phyloP scores from a whole-genome alignment of 768 basidiomycete species.

The Rhizopogon vesiculosus region DNA sequence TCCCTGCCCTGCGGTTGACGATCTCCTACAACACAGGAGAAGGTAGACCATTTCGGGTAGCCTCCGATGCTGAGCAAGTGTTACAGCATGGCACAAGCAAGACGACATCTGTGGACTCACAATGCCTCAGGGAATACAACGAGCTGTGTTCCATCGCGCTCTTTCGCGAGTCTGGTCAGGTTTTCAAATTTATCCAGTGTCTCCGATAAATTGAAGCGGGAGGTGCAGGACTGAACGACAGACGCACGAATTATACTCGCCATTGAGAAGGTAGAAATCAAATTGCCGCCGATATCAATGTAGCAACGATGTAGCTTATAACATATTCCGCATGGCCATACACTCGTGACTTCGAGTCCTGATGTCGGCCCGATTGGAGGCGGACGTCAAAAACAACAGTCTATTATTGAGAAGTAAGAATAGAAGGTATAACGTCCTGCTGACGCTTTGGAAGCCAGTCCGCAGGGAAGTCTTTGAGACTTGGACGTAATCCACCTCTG shows the following conservation, averaged over 20 bases:
- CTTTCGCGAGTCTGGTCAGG: slow-evolving; percentile 39
- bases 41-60: slow-evolving; percentile 53
- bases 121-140: slow-evolving; percentile 58
- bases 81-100: background rate
- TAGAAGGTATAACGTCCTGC: background rate
- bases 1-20: slow-evolving; percentile 48
- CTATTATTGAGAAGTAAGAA: background rate
- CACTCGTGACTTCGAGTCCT: background rate
- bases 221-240: slow-evolving; percentile 49
- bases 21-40: slow-evolving; percentile 40
- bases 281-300: background rate
- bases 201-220: slow-evolving; percentile 37
- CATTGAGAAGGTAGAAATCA: slow-evolving; percentile 9
- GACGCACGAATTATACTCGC: slow-evolving; percentile 39
- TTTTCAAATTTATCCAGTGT: slow-evolving; percentile 48
- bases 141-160: slow-evolving; percentile 42
- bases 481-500: slow-evolving; percentile 50
- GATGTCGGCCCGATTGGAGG: background rate
- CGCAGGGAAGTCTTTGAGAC: slow-evolving; percentile 75
- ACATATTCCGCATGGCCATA: slow-evolving; percentile 1
- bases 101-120: slow-evolving; percentile 25
- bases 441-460: slow-evolving; percentile 65
- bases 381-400: slow-evolving; percentile 3
- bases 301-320: background rate
- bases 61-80: slow-evolving; percentile 42